Evolutionary conservation across 2,329 filamentous ascomycete species (phyloP), one percentile per base, ranked within the genome.

Genomic region (Geosmithia flava): DNA sequence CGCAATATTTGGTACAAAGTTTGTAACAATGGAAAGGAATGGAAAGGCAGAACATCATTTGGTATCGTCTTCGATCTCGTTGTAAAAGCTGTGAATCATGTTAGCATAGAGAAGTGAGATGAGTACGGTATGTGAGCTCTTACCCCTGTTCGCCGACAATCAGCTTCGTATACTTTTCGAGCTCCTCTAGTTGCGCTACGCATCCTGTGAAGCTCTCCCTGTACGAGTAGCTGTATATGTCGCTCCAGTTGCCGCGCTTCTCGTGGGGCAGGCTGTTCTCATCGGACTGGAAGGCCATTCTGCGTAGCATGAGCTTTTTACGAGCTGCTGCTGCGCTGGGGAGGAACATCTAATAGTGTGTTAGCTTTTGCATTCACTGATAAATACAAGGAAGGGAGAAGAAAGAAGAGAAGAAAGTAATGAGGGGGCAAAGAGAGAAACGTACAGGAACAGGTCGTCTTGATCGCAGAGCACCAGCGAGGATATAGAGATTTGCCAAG

Each of bases 171-270:
- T 71, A 78, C 51, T 65, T 71, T 55, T 78, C 71, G 44, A 81
- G 58, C 50, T 72, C 67, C 53, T 76, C 70, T 2, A 80, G 56
- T 53, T 80, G 71, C 46, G 70, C 68, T 5, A 76, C 69, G 58
- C 78, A 76, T 3, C 71, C 70, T 7, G 72, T 76, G 44, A 76
- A 59, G 51, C 70, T 74, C 53, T 76, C 69, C 49, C 70, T 72
- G 55, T 75, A 75, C 2, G 68, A 71, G 58, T 72, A 76, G 49
- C 70, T 72, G 55, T 80, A 78, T 49, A 80, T 75, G 55, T 78
- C 72, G 33, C 68, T 69, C 74, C 75, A 78, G 49, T 72, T 71
- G 53, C 66, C 67, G 46, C 65, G 39, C 16, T 43, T 15, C 10
- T 19, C 37, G 16, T 16, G 13, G 13, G 20, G 13, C 29, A 39